Percentiles rank a stretch among this genome's conserved stretches.
Conservation (phyloP, 2,329 filamentous ascomycete genomes). For the Furcasterigmium sp. region DNA sequence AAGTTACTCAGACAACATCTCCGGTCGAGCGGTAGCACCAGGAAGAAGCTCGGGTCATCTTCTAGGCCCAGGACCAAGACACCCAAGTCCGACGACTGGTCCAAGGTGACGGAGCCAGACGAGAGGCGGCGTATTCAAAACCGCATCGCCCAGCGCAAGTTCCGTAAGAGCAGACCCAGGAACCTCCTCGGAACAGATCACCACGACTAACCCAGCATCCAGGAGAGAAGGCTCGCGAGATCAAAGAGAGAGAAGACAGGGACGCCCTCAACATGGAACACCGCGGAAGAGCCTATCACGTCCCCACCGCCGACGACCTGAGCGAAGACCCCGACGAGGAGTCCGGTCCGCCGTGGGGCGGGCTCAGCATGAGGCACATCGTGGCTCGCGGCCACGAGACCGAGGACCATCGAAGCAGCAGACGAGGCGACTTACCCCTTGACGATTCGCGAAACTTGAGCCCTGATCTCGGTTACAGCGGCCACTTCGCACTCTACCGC, state of each 20-base stretch:
- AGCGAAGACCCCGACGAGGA: constrained; percentile 42
- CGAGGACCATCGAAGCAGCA: constrained; percentile 37
- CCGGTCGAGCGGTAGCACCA: constrained; percentile 11
- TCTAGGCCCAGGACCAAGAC: constrained; percentile 33
- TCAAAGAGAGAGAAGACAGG: constrained; percentile 60
- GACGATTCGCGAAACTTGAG: constrained; percentile 25
- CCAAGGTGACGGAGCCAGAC: constrained; percentile 62
- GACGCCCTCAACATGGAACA: constrained; percentile 58
- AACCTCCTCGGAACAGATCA: neutral
- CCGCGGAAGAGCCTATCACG: constrained; percentile 59
- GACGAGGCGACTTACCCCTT: constrained; percentile 26
- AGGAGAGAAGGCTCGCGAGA: constrained; percentile 68
- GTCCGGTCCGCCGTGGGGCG: constrained; percentile 68
- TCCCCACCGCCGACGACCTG: constrained; percentile 54
- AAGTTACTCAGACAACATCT: constrained; percentile 16
- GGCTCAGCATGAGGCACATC: constrained; percentile 55
- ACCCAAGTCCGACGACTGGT: constrained; percentile 58
- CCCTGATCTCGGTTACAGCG: constrained; percentile 15
- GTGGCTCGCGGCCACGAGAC: constrained; percentile 45
- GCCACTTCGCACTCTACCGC: constrained; percentile 3
- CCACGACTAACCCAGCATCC: neutral
- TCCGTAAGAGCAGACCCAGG: constrained; percentile 50
- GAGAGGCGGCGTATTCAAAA: constrained; percentile 73
- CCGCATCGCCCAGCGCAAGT: constrained; percentile 69
- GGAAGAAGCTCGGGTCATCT: constrained; percentile 17